Percentiles rank a stretch among this genome's conserved stretches.
phyloP scores from a whole-genome alignment of 2,329 filamentous ascomycete genomes.

The Alternaria sp. region DNA sequence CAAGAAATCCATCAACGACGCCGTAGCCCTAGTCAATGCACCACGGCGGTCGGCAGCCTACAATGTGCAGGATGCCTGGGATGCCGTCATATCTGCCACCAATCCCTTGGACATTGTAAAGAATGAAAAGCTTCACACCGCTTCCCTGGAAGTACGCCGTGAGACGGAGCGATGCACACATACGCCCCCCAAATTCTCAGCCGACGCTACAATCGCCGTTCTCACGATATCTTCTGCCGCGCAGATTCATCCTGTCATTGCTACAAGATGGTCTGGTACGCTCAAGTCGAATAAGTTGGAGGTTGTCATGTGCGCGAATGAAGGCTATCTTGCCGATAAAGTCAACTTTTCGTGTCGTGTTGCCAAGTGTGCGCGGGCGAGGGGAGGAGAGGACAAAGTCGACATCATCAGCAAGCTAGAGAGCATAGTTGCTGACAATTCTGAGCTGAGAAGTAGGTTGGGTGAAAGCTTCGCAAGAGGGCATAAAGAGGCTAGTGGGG shows the following conservation, averaged over 20 bases:
- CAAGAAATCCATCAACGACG: slow-evolving; percentile 69
- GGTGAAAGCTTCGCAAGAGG: slow-evolving; percentile 72
- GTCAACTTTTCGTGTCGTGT: slow-evolving; percentile 75
- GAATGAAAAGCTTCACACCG: slow-evolving; percentile 60
- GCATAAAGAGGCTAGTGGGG: slow-evolving; percentile 73
- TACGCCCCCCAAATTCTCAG: slow-evolving; percentile 69
- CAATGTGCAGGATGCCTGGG: slow-evolving; percentile 68
- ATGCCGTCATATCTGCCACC: slow-evolving; percentile 61
- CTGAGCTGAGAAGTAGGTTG: slow-evolving; percentile 57
- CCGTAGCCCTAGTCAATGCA: slow-evolving; percentile 71
- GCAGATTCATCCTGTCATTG: slow-evolving; percentile 73
- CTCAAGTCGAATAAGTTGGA: slow-evolving; percentile 67
- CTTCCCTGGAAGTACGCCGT: slow-evolving; percentile 65
- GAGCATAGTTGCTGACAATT: slow-evolving; percentile 56
- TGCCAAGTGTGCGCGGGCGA: slow-evolving; percentile 62
- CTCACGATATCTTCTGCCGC: slow-evolving; percentile 67
- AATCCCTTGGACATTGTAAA: slow-evolving; percentile 62
- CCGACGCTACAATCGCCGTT: slow-evolving; percentile 69
- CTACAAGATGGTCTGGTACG: slow-evolving; percentile 70
- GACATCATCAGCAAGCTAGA: slow-evolving; percentile 69
- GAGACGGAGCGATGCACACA: slow-evolving; percentile 70
- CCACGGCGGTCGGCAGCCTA: slow-evolving; percentile 69
- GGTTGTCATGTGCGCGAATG: slow-evolving; percentile 72
- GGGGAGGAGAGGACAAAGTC: slow-evolving; percentile 61
- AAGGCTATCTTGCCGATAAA: slow-evolving; percentile 68